These are phyloP conservation scores for Phaffia tasmanica DNA, from an alignment of 768 basidiomycete species.

Conservation along the genomic window DNA sequence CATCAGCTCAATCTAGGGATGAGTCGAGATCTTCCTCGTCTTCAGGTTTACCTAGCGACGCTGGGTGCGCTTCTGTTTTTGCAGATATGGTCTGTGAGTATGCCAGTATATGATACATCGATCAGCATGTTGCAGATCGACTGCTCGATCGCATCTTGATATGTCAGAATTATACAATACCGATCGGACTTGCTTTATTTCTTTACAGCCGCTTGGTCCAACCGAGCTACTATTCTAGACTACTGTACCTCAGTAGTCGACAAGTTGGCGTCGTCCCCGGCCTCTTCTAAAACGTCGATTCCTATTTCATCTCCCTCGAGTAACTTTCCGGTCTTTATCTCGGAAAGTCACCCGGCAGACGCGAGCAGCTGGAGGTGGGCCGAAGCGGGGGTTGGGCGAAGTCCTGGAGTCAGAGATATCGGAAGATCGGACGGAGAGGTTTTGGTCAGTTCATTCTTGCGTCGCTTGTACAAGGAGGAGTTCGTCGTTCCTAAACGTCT, in stretches of 20 bases:
- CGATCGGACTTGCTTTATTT: not conserved
- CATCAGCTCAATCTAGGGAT: conserved; percentile 19
- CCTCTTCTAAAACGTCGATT: not conserved
- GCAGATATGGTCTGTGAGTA: conserved; percentile 18
- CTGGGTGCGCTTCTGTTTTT: conserved; percentile 19
- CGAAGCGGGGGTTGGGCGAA: not conserved
- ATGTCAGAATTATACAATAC: not conserved
- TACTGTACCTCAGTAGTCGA: conserved; percentile 6
- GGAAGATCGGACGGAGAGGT: conserved; percentile 14
- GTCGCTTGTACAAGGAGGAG: not conserved
- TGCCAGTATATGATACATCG: not conserved
- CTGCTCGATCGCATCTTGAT: not conserved
- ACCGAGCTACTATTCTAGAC: not conserved
- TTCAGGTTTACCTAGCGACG: not conserved
- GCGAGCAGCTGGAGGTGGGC: conserved; percentile 1
- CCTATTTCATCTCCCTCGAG: not conserved
- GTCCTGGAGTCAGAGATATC: conserved; percentile 6
- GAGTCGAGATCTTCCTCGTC: conserved; percentile 7
- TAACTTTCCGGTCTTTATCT: not conserved
- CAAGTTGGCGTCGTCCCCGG: not conserved
- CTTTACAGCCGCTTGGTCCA: conserved; percentile 19
- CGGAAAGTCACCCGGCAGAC: not conserved
- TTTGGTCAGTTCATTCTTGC: conserved; percentile 6
- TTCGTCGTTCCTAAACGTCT: not conserved
- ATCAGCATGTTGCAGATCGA: not conserved